Base-by-base conservation (phyloP, 495 filamentous ascomycete species). In the Bombardia bombarda region DNA sequence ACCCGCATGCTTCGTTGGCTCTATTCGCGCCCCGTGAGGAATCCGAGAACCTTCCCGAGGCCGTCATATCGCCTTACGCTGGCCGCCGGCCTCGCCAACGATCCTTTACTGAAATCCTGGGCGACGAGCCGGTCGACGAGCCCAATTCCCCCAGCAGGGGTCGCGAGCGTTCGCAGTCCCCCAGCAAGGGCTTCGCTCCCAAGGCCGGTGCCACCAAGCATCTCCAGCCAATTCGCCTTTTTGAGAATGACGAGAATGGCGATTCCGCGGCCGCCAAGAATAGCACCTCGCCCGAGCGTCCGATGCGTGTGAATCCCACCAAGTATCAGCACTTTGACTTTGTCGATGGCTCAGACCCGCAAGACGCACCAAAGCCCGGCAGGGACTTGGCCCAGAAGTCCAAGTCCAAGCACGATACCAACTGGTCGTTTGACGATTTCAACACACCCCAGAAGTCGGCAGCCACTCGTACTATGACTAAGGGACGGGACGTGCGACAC, bases 261-360 rank as follows among this genome's bases (percentile, higher is more conserved):
- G 44, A 56, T 10, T 56, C 66, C n/a, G 58, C 63, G 7, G 47
- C 51, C 37, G 53, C 65, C 40, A 52, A 64, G 34, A 57, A 69
- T 33, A 64, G 40, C 22, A 46, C 52, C 42, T 57, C 62, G 34
- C 53, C 58, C 30, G 66, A 72, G 32, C 61, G 70, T 51, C 55
- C 73, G 73, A 66, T 82, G 72, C 68, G 74, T 58, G 53, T 68
- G 8, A 69, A 90, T 52, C 74, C 86, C 9, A 76, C 77, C 52
- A 90, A 86, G 55, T 96, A 82, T 63, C 65, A 80, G 25, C 90
- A 98, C 62, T 96, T 96, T 57, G 83, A 93, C 42, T 80, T 96
- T 57, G 80, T 73, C 28, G 82, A 83, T 49, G 82, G 80, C 40
- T 65, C 69, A 16, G 66, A 70, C 13, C 47, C 61, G 17, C 57